Conservation (phyloP, 2,329 filamentous ascomycete species). For the Fusarium secorum region DNA sequence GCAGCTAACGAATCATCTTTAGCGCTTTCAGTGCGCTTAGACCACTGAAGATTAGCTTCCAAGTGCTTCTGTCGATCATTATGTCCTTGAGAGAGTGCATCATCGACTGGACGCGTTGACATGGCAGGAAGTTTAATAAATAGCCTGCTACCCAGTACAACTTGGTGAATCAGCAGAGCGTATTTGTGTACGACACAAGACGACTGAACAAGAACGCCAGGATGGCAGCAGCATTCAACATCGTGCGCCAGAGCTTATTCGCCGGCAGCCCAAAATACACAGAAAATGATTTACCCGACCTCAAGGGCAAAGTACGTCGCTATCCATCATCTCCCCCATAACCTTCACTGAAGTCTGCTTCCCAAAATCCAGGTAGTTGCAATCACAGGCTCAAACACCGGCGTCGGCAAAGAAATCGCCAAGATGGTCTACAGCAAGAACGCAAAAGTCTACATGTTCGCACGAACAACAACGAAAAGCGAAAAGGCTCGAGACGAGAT, state of each 20-base stretch:
- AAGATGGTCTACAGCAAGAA: slow-evolving; percentile 62
- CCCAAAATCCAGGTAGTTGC: slow-evolving; percentile 52
- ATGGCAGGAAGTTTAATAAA: neutral
- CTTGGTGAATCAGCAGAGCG: accelerated
- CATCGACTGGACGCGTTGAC: neutral
- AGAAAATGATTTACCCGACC: slow-evolving; percentile 70
- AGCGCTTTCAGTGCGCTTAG: neutral
- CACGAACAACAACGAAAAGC: slow-evolving; percentile 54
- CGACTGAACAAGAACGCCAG: accelerated
- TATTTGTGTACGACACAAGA: accelerated
- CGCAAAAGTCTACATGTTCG: slow-evolving; percentile 62
- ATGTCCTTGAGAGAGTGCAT: neutral
- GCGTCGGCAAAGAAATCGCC: slow-evolving; percentile 60
- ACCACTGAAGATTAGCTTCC: neutral
- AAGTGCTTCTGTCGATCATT: neutral
- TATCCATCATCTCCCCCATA: neutral
- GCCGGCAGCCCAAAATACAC: slow-evolving; percentile 37
- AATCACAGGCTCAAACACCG: slow-evolving; percentile 53
- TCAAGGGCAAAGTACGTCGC: slow-evolving; percentile 56
- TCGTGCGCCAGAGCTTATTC: slow-evolving; percentile 12
- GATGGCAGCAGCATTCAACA: neutral
- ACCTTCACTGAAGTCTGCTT: neutral
- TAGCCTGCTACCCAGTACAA: neutral
- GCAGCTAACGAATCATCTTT: accelerated
- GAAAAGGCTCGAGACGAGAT: slow-evolving; percentile 54